Base-by-base conservation (phyloP, 352 stramenopile species). In the Phytophthora tubulina region DNA sequence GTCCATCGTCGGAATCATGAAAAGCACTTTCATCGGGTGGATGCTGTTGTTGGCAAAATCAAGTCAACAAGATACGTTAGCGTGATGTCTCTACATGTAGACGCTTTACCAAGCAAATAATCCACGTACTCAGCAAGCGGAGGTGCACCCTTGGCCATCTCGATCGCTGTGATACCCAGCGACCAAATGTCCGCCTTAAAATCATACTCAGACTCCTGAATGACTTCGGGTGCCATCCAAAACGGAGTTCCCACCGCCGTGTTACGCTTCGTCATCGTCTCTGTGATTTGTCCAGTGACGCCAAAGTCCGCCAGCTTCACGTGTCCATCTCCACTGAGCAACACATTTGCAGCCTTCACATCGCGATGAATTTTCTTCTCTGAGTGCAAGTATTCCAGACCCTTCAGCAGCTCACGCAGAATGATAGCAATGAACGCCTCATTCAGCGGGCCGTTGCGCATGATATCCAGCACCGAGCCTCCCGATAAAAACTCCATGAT, bases 21-120 rank as follows among this genome's bases (percentile, higher is more conserved):
- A 99, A 62, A 99, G 96, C 55, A 98, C 98, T 75, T 98, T 93
- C 86, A 99, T 98, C 6, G 98, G 98, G 78, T 99, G 97, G 44
- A 99, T 90, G 66, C 98, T 98, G 52, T 82, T 35, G 36, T 41
- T 32, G 21, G 6, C n/a, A 57, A 5, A 57, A 33, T n/a, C 45
- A 42, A 68, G 4, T 11, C 39, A 6, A 44, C 54, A 31, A 60
- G 38, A 50, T 3, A 50, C 3, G 49, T 72, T 33, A 63, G 42
- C 48, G n/a, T 17, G 17, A 39, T 36, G 14, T 27, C 21, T 27
- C 21, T 27, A 27, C 21, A 27, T 6, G 17, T 44, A n/a, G 39
- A 21, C 35, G n/a, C 30, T 30, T 32, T 35, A 27, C 1, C 21
- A 1, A 36, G 67, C 38, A 33, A 35, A 21, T 56, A 42, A 39